Evolutionary conservation across 345 rosid genomes (phyloP), one percentile per base, ranked within the genome.

Genomic region (Streptanthus diversifolius): DNA sequence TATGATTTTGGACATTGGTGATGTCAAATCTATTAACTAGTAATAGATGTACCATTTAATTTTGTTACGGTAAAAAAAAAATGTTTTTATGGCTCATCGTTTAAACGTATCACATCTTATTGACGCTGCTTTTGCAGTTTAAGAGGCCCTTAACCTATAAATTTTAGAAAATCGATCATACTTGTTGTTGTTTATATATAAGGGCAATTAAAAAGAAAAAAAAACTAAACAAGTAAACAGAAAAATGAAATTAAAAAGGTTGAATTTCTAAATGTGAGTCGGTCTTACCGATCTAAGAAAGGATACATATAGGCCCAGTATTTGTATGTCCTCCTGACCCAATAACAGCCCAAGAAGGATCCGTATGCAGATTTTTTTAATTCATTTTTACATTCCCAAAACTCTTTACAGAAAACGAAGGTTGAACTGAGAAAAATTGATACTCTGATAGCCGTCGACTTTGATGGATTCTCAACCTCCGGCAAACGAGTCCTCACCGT

Each of bases 381-480:
- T 5, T 21, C 2, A 21, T 7, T 36, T 39, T 39, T 2, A 25
- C 2, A 10, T 45, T 64, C 13, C 27, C 18, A 36, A 47, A 12
- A 29, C 60, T 32, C 18, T 44, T 44, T 0, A 24, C 40, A 37
- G 30, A 70, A 37, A 17, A 61, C 29, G 5, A 10, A 48, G 45
- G 49, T n/a, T 41, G 22, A 18, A 47, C 24, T 44, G 7, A 12
- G n/a, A 52, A 13, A 1, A 22, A n/a, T n/a, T n/a, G n/a, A n/a
- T n/a, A n/a, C 32, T 29, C 7, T 33, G 32, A 68, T 2, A 15
- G 59, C 58, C 47, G 64, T 36, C 63, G 64, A 56, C 47, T 29
- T 8, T 5, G 7, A 84, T 84, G 88, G 87, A 82, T 36, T 78
- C 63, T 32, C 60, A 32, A 35, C 67, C 79, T 9, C 76, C 70